Percentiles rank a stretch among this genome's conserved stretches.
Conservation (phyloP, 1,139 yeast species). For the Arxiozyma heterogenica region DNA sequence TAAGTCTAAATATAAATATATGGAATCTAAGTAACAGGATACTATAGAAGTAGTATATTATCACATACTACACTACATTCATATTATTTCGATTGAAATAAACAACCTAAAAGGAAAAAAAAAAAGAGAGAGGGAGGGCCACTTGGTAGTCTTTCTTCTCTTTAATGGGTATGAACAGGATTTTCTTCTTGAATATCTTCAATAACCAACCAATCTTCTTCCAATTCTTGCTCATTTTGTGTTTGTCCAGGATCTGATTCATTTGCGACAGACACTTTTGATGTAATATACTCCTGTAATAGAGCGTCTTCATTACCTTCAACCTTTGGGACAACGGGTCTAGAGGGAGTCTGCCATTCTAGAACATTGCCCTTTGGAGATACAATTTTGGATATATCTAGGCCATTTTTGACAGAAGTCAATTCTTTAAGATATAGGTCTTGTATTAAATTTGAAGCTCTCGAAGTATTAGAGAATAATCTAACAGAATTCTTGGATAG, state of each 20-base stretch:
- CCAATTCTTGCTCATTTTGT: constrained; percentile 15
- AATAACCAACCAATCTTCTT: constrained; percentile 78
- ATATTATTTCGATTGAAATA: no score
- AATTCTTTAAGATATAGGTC: constrained; percentile 83
- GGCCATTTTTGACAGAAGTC: constrained; percentile 77
- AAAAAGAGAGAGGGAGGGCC: no score
- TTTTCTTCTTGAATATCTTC: constrained; percentile 58
- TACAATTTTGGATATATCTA: constrained; percentile 60
- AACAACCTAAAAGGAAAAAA: no score
- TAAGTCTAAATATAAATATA: constrained; percentile 3
- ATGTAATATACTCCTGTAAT: constrained; percentile 1
- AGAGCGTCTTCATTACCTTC: constrained; percentile 45
- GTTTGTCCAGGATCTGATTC: neutral
- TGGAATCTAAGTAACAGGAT: neutral
- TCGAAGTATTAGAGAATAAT: neutral
- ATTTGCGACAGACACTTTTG: neutral
- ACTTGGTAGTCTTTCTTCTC: no score
- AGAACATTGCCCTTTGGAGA: constrained; percentile 64
- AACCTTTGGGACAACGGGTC: constrained; percentile 72
- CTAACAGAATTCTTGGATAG: neutral
- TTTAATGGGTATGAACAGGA: constrained; percentile 1
- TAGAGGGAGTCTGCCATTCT: constrained; percentile 69
- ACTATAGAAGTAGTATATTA: neutral
- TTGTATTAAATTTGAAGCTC: constrained; percentile 47
- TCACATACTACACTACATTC: no score